Evolutionary conservation across 169 alveolate genomes (phyloP).

Genomic region (Plasmodium yoelii): DNA sequence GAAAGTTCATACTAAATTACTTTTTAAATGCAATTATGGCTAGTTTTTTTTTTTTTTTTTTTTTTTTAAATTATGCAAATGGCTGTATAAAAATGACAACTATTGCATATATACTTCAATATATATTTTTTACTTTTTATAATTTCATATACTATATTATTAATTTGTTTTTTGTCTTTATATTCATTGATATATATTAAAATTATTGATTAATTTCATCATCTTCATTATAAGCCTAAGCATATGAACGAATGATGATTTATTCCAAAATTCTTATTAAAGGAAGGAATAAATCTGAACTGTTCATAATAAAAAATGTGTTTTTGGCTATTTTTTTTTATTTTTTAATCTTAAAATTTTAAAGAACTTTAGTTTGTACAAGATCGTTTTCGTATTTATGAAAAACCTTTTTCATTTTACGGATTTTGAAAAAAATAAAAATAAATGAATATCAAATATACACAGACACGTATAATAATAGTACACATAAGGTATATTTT

Average conservation of each 20-base stretch:
- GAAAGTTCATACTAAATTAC: too few relatives aligned
- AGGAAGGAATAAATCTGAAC: conserved; percentile 76
- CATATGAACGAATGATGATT: conserved; percentile 72
- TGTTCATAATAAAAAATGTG: conserved; percentile 25
- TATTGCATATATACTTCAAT: too few relatives aligned
- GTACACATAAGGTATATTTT: not conserved
- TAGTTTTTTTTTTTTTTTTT: too few relatives aligned
- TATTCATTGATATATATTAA: not conserved
- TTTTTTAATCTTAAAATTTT: not conserved
- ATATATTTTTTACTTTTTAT: too few relatives aligned
- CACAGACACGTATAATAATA: not conserved
- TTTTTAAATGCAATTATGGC: too few relatives aligned
- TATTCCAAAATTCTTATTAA: conserved; percentile 64
- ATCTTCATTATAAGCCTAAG: conserved; percentile 6
- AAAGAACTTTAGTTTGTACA: not conserved
- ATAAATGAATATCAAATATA: not conserved
- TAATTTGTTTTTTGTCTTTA: too few relatives aligned
- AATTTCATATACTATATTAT: too few relatives aligned
- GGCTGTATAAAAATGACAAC: too few relatives aligned
- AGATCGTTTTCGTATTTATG: conserved; percentile 8
- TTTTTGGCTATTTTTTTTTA: conserved; percentile 15
- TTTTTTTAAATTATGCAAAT: too few relatives aligned
- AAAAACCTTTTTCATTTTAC: conserved; percentile 9
- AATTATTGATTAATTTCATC: conserved; percentile 8
- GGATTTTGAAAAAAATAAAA: conserved; percentile 4